phyloP scores from a whole-genome alignment of 2,329 filamentous ascomycete genomes.

The Penicillium sp. region DNA sequence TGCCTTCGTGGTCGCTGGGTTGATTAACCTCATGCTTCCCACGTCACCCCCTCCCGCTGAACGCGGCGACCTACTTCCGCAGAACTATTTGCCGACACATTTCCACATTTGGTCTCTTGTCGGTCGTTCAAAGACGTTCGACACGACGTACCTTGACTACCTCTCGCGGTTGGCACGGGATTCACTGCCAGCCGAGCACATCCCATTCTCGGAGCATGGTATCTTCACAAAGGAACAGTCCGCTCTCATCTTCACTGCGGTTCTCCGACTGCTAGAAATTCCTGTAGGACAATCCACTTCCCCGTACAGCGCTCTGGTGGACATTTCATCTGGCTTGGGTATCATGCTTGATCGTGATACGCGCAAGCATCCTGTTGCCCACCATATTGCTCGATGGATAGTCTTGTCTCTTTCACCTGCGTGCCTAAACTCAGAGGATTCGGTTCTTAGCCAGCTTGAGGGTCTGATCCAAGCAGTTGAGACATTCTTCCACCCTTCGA shows the following conservation, averaged over 20 bases:
- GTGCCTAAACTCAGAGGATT: conserved; percentile 74
- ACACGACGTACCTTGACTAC: conserved; percentile 84
- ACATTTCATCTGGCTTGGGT: conserved; percentile 79
- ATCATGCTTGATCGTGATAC: conserved; percentile 88
- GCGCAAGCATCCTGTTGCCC: conserved; percentile 87
- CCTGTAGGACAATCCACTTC: conserved; percentile 95
- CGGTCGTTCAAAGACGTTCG: conserved; percentile 82
- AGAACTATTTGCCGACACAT: conserved; percentile 86
- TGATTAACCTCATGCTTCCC: conserved; percentile 84
- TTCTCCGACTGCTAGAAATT: conserved; percentile 87
- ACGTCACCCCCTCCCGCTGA: conserved; percentile 71
- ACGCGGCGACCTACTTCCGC: conserved; percentile 75
- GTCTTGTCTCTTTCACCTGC: conserved; percentile 88
- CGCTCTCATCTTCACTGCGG: conserved; percentile 86
- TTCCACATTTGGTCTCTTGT: conserved; percentile 97
- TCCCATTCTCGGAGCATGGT: conserved; percentile 81
- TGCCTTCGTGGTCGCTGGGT: conserved; percentile 86
- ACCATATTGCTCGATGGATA: conserved; percentile 90
- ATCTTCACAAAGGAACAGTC: conserved; percentile 93
- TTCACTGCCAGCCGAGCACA: conserved; percentile 70
- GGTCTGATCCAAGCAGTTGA: conserved; percentile 92
- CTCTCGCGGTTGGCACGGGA: conserved; percentile 86
- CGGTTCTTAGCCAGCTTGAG: conserved; percentile 80
- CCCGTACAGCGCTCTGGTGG: conserved; percentile 77
- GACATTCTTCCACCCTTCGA: conserved; percentile 98